Evolutionary conservation across 371 early-diverging fungal species (phyloP).

Genomic region (Zychaea mexicana): DNA sequence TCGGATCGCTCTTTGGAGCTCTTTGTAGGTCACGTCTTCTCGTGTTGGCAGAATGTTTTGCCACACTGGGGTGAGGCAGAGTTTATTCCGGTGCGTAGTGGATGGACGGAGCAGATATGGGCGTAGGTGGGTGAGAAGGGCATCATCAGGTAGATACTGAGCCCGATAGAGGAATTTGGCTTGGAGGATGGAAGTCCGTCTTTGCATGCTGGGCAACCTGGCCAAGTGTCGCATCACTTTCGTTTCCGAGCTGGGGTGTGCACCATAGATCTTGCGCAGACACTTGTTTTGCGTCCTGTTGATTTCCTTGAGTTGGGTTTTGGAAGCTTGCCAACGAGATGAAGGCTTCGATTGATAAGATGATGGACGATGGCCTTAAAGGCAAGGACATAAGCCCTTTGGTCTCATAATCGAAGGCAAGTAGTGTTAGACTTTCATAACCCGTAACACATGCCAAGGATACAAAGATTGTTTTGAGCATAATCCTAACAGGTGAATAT

Average conservation of each 20-base stretch:
- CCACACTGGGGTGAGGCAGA: too few species aligned
- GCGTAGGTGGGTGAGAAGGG: constrained; percentile 1
- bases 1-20: background rate
- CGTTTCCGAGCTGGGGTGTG: constrained; percentile 12
- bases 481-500: background rate
- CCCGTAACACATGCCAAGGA: background rate
- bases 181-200: background rate
- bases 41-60: too few species aligned
- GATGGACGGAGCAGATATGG: background rate
- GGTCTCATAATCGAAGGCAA: too few species aligned
- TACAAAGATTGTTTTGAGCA: background rate
- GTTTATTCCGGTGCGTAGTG: too few species aligned
- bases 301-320: background rate
- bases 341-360: too few species aligned
- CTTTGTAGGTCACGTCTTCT: too few species aligned
- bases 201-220: background rate
- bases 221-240: constrained; percentile 18
- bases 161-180: constrained; percentile 2
- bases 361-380: too few species aligned
- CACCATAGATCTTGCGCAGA: constrained; percentile 17
- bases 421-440: background rate
- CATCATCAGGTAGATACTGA: constrained; percentile 10
- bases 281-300: constrained; percentile 14
- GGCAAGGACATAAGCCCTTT: too few species aligned
- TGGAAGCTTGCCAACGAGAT: too few species aligned